Evolutionary conservation across 768 basidiomycete species (phyloP), one percentile per base, ranked within the genome.

Genomic region (Suillus lakei): DNA sequence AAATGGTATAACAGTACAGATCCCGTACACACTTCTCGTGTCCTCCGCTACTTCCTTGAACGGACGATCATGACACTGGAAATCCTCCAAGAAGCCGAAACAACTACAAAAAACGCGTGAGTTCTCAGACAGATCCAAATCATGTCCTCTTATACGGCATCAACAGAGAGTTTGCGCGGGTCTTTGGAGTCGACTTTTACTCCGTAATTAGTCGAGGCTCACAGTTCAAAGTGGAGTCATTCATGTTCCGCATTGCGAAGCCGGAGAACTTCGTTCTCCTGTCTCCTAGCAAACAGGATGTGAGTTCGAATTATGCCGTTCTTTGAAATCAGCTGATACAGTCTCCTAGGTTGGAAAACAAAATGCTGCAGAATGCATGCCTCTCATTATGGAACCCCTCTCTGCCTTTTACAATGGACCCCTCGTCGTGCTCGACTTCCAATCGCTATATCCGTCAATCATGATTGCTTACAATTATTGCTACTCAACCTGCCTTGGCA

Each of bases 401-500:
- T 97, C 96, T 0, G 93, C 92, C 2, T 97, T 95, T 72, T 99
- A 98, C 77, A 92, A 88, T 48, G 92, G 92, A 69, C 98, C 98
- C 5, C 83, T 99, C 15, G 80, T 98, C 41, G 96, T 99, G 1
- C 83, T 99, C 63, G 98, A 99, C 76, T 99, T 99, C 75, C 95
- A 98, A 71, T 95, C 92, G 2, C 84, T 99, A 30, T 99, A 99
- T 75, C 98, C 98, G 0, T 98, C 96, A 0, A 83, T 98, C 66
- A 99, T 99, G 97, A 97, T 99, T 70, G 97, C 96, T 7, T 96
- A 99, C 79, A 99, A 99, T 76, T 95, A 95, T 76, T 95, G 93
- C 72, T 96, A 95, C 74, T 98, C 96, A 32, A 99, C 98, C 2
- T 99, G 96, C 75, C 83, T 99, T 36, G 98, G 98, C 12, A 88